These are phyloP conservation scores for Geotrichum citri-aurantii DNA, from an alignment of 1,139 yeast species.

Conservation along the genomic window DNA sequence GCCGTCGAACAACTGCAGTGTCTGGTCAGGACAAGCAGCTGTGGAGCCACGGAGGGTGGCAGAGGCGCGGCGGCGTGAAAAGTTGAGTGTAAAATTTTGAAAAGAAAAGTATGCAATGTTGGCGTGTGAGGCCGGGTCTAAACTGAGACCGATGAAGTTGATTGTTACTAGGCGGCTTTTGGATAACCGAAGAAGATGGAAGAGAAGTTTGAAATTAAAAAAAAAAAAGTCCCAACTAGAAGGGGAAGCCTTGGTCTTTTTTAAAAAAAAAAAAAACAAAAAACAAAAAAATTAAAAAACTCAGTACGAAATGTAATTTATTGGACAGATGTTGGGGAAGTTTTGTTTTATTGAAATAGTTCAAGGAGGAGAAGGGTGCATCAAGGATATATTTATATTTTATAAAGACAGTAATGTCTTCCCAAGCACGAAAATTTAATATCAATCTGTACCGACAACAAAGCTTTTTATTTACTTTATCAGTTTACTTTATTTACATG, in stretches of 20 bases:
- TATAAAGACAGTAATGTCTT: too few relatives aligned
- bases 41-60: background rate
- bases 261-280: too few relatives aligned
- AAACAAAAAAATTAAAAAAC: background rate
- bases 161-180: background rate
- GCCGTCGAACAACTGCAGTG: background rate
- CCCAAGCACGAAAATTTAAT: background rate
- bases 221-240: background rate
- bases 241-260: too few relatives aligned
- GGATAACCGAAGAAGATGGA: background rate
- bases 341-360: too few relatives aligned
- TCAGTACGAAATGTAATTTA: background rate
- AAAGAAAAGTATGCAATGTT: background rate
- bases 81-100: background rate
- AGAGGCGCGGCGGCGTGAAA: background rate
- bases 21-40: background rate
- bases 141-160: background rate
- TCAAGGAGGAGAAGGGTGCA: too few relatives aligned
- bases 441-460: background rate
- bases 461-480: too few relatives aligned
- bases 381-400: background rate
- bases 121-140: background rate
- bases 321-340: too few relatives aligned
- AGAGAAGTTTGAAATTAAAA: background rate
- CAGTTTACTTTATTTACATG: background rate